phyloP scores from a whole-genome alignment of 768 basidiomycete genomes.

The Chalciporus pseudorubinellus region DNA sequence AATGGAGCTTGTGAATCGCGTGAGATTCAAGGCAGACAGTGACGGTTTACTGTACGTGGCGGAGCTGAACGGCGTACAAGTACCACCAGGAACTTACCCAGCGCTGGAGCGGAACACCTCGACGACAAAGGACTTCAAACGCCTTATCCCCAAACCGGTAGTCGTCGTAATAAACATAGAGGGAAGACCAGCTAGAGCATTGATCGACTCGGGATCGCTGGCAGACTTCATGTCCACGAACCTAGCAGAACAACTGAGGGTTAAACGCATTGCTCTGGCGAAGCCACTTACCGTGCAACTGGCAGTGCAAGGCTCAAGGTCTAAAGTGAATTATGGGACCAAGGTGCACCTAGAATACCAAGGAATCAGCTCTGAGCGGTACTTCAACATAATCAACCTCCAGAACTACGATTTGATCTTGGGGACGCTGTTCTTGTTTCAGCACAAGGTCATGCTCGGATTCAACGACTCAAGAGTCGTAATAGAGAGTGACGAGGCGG shows the following conservation, averaged over 20 bases:
- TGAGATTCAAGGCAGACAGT: too few relatives aligned
- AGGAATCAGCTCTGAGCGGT: background rate
- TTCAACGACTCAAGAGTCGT: background rate
- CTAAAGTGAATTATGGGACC: constrained; percentile 1
- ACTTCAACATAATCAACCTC: background rate
- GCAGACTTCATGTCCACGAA: constrained; percentile 32
- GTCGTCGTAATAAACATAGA: constrained; percentile 15
- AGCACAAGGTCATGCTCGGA: background rate
- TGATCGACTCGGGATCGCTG: constrained; percentile 28
- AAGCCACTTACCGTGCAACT: constrained; percentile 31
- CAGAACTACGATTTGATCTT: background rate
- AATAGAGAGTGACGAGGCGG: background rate
- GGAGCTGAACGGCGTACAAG: background rate
- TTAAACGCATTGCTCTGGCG: constrained; percentile 5
- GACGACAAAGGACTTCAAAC: background rate
- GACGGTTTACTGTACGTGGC: background rate
- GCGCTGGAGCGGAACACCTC: background rate
- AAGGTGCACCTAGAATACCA: background rate
- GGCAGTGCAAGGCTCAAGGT: constrained; percentile 30
- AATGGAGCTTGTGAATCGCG: too few relatives aligned
- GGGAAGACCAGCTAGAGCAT: constrained; percentile 12
- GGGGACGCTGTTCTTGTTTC: background rate
- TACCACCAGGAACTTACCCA: background rate
- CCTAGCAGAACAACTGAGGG: constrained; percentile 28
- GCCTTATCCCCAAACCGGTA: constrained; percentile 7